These are phyloP conservation scores for Sporodiniella umbellata DNA, from an alignment of 371 early-diverging fungal species.

Conservation along the genomic window DNA sequence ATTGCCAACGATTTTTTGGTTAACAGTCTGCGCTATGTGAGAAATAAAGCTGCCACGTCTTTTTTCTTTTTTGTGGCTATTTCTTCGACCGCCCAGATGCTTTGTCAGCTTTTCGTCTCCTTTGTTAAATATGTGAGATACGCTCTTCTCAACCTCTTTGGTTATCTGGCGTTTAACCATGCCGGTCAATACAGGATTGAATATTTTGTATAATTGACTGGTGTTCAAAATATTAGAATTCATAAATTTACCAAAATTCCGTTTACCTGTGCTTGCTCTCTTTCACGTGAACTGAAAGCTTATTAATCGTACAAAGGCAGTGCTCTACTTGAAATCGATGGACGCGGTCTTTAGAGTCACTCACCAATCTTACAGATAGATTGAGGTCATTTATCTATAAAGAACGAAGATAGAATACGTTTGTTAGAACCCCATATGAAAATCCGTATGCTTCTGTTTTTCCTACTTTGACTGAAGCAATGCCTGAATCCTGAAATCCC, in stretches of 20 bases:
- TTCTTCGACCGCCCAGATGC: slow-evolving; percentile 6
- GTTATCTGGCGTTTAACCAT: slow-evolving; percentile 47
- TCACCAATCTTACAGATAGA: slow-evolving; percentile 26
- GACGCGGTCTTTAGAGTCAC: slow-evolving; percentile 24
- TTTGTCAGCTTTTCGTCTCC: slow-evolving; percentile 39
- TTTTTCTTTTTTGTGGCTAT: not conserved
- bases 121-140: slow-evolving; percentile 26
- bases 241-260: no score
- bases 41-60: not conserved
- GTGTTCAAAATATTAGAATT: no score
- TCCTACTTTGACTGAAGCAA: slow-evolving; percentile 40
- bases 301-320: slow-evolving; percentile 42
- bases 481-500: slow-evolving; percentile 53
- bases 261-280: slow-evolving; percentile 46
- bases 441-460: no score
- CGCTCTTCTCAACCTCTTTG: slow-evolving; percentile 42
- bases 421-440: no score
- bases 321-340: slow-evolving; percentile 28
- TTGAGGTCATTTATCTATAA: slow-evolving; percentile 50
- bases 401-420: no score
- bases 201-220: slow-evolving; percentile 35
- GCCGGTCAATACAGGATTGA: slow-evolving; percentile 47
- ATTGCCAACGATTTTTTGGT: not conserved
- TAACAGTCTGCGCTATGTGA: not conserved
- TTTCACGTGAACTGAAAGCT: slow-evolving; percentile 49